phyloP scores from a whole-genome alignment of 805 yeast species.

The Schizosaccharomyces japonicus region DNA sequence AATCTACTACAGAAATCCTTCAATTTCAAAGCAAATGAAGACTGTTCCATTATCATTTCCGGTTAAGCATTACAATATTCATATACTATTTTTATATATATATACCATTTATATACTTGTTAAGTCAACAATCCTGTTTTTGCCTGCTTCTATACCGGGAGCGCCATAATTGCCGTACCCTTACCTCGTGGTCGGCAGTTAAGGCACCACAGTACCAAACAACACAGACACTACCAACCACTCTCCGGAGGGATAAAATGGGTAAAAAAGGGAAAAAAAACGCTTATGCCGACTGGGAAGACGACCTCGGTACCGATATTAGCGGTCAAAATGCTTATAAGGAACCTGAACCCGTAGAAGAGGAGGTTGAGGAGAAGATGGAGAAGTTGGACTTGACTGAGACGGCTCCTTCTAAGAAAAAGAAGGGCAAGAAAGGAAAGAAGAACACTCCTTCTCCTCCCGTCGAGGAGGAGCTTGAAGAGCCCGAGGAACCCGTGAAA shows the following conservation, averaged over 20 bases:
- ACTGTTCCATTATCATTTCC: no score
- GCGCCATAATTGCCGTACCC: no score
- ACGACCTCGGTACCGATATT: slow-evolving; percentile 2
- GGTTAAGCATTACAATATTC: no score
- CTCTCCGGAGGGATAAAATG: background rate
- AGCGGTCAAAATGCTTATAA: slow-evolving; percentile 3
- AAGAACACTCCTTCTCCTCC: background rate
- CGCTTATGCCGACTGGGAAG: slow-evolving; percentile 4
- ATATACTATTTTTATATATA: no score
- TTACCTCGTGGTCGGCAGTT: no score
- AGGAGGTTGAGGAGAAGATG: background rate
- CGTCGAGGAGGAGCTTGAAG: background rate
- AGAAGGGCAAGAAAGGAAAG: slow-evolving; percentile 2
- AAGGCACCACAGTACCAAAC: no score
- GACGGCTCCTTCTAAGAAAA: background rate
- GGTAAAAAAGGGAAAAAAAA: slow-evolving; percentile 3
- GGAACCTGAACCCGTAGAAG: background rate
- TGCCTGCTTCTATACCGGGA: no score
- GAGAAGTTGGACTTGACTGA: background rate
- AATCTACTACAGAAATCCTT: no score
- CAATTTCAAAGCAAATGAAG: no score
- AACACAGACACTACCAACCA: no score
- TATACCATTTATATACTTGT: no score
- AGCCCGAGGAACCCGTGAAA: background rate
- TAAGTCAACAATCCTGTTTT: no score